phyloP scores from a whole-genome alignment of 768 basidiomycete genomes.

The Tricholoma saponaceum region DNA sequence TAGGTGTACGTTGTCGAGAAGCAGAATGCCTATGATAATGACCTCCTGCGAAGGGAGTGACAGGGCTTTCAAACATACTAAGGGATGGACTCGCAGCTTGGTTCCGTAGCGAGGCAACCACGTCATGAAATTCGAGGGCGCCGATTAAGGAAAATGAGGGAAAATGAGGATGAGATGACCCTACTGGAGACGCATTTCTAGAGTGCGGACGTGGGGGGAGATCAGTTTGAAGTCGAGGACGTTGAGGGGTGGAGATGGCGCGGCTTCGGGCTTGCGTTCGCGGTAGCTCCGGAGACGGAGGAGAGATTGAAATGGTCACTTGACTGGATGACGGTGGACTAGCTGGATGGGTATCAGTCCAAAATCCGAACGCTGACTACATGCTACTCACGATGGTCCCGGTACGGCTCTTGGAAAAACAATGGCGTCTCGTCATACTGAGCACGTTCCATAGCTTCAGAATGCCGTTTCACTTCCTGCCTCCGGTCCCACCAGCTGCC shows the following conservation, averaged over 20 bases:
- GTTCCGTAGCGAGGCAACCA: constrained; percentile 74
- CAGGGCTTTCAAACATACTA: constrained; percentile 59
- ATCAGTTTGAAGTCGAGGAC: constrained; percentile 32
- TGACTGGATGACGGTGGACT: constrained; percentile 8
- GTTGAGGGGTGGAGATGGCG: constrained; percentile 32
- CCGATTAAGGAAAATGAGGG: constrained; percentile 91
- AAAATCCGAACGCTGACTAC: neutral
- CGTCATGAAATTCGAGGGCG: constrained; percentile 92
- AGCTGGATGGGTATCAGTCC: constrained; percentile 1
- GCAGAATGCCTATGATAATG: constrained; percentile 52
- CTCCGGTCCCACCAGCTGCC: constrained; percentile 75
- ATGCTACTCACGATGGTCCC: constrained; percentile 53
- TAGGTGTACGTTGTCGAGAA: constrained; percentile 21
- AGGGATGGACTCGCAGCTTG: constrained; percentile 61
- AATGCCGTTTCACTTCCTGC: constrained; percentile 39
- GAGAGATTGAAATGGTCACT: constrained; percentile 18
- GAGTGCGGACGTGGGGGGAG: constrained; percentile 39
- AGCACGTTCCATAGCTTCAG: constrained; percentile 50
- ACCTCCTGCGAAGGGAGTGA: constrained; percentile 70
- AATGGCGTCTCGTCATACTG: constrained; percentile 53
- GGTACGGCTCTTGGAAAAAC: constrained; percentile 45
- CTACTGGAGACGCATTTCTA: constrained; percentile 49
- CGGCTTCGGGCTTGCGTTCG: constrained; percentile 30
- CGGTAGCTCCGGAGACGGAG: constrained; percentile 28
- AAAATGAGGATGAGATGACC: constrained; percentile 43